phyloP scores from a whole-genome alignment of 768 basidiomycete species.

The Rhodotorula diobovata region DNA sequence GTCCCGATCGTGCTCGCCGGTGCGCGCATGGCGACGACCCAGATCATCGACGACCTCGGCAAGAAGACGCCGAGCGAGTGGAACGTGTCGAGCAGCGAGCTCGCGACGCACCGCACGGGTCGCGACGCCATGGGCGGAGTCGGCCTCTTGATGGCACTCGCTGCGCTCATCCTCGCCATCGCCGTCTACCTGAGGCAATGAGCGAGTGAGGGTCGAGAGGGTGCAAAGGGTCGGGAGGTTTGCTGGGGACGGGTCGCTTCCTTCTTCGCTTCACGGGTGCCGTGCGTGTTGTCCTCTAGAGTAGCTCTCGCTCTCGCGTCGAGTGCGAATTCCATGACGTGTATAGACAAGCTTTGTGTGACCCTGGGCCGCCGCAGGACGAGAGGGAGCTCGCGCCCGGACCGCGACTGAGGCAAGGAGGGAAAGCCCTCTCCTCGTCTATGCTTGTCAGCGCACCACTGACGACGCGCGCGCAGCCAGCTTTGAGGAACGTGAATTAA shows the following conservation, averaged over 20 bases:
- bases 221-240: too few species aligned
- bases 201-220: too few species aligned
- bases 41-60: constrained; percentile 45
- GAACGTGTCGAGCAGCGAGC: constrained; percentile 25
- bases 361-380: too few species aligned
- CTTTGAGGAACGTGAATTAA: too few species aligned
- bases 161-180: constrained; percentile 11
- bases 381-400: too few species aligned
- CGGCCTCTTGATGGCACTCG: constrained; percentile 9
- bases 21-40: constrained; percentile 47
- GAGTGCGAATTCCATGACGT: background rate
- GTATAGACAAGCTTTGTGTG: background rate
- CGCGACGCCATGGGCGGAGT: constrained; percentile 24
- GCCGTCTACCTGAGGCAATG: background rate
- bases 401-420: too few species aligned
- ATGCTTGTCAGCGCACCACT: too few species aligned
- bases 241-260: background rate
- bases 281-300: background rate
- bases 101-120: constrained; percentile 24
- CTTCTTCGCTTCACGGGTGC: background rate
- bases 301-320: background rate
- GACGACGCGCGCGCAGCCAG: too few species aligned
- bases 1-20: constrained; percentile 51
- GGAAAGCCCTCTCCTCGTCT: too few species aligned
- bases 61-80: constrained; percentile 39